phyloP scores from a whole-genome alignment of 805 yeast genomes.

The Candida ficus region DNA sequence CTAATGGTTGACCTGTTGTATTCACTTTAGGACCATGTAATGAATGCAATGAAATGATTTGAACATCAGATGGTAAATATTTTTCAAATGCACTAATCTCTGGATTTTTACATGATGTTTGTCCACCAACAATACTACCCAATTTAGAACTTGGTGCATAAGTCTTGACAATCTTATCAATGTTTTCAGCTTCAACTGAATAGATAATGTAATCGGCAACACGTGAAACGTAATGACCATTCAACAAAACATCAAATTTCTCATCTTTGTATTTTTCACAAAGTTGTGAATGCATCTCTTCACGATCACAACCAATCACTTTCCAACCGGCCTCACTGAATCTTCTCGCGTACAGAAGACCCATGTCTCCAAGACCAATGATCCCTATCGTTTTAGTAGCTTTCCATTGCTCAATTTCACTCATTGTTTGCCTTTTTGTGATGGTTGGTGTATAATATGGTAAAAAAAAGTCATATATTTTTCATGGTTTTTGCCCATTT shows the following conservation, averaged over 20 bases:
- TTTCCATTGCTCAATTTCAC: conserved; percentile 28
- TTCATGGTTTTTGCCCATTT: no score
- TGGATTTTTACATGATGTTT: conserved; percentile 90
- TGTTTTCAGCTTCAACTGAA: conserved; percentile 89
- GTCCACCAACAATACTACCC: conserved; percentile 96
- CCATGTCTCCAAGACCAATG: conserved; percentile 98
- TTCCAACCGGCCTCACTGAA: conserved; percentile 83
- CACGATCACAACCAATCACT: conserved; percentile 85
- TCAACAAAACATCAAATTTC: conserved; percentile 52
- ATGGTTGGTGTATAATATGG: no score
- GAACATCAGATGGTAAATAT: conserved; percentile 69
- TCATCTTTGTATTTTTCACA: conserved; percentile 35
- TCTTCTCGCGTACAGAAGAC: conserved; percentile 73
- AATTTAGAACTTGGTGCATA: conserved; percentile 88
- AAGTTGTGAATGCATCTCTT: conserved; percentile 49
- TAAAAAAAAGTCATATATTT: no score
- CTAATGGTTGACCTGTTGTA: conserved; percentile 90
- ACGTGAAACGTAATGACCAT: conserved; percentile 84
- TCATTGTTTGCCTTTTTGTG: not conserved
- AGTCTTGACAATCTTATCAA: conserved; percentile 59
- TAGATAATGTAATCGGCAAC: conserved; percentile 78
- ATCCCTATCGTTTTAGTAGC: conserved; percentile 66
- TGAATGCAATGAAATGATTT: conserved; percentile 84
- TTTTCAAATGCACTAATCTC: conserved; percentile 84
- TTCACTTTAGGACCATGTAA: conserved; percentile 91